phyloP scores from a whole-genome alignment of 768 basidiomycete genomes.

The Lactarius sp. region DNA sequence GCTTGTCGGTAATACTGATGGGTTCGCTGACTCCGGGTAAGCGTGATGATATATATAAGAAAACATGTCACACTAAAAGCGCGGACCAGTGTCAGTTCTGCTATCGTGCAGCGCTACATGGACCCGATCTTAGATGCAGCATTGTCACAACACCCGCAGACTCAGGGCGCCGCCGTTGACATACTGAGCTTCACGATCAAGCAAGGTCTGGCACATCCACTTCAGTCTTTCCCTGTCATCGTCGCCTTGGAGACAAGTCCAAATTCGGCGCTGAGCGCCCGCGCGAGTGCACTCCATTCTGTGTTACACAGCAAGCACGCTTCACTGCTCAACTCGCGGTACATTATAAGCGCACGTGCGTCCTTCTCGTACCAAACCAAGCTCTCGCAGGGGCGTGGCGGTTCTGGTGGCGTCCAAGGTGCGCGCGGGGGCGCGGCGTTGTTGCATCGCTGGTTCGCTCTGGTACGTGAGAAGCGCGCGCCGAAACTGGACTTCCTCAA shows the following conservation, averaged over 20 bases:
- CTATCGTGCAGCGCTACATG: slow-evolving; percentile 91
- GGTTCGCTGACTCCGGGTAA: slow-evolving; percentile 96
- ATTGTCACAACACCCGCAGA: slow-evolving; percentile 60
- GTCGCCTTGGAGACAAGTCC: slow-evolving; percentile 90
- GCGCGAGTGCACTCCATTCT: slow-evolving; percentile 76
- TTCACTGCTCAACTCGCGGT: slow-evolving; percentile 83
- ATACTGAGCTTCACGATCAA: slow-evolving; percentile 90
- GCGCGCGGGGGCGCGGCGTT: slow-evolving; percentile 48
- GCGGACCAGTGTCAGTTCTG: slow-evolving; percentile 78
- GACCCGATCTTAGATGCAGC: slow-evolving; percentile 76
- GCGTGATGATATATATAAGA: slow-evolving; percentile 21
- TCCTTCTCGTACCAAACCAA: slow-evolving; percentile 82
- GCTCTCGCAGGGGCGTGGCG: slow-evolving; percentile 35
- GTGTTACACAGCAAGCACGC: slow-evolving; percentile 86
- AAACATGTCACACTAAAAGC: not conserved
- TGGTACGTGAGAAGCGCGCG: slow-evolving; percentile 87
- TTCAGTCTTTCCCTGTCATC: slow-evolving; percentile 91
- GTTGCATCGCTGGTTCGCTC: slow-evolving; percentile 84
- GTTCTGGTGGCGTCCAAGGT: slow-evolving; percentile 46
- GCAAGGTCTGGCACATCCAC: slow-evolving; percentile 92
- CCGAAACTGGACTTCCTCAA: slow-evolving; percentile 85
- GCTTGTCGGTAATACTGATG: slow-evolving; percentile 90
- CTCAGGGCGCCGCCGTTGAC: slow-evolving; percentile 82
- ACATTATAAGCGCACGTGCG: slow-evolving; percentile 69
- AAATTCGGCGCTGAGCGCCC: slow-evolving; percentile 50